Conservation (phyloP, 2,329 filamentous ascomycete genomes). For the Periglandula ipomoeae region DNA sequence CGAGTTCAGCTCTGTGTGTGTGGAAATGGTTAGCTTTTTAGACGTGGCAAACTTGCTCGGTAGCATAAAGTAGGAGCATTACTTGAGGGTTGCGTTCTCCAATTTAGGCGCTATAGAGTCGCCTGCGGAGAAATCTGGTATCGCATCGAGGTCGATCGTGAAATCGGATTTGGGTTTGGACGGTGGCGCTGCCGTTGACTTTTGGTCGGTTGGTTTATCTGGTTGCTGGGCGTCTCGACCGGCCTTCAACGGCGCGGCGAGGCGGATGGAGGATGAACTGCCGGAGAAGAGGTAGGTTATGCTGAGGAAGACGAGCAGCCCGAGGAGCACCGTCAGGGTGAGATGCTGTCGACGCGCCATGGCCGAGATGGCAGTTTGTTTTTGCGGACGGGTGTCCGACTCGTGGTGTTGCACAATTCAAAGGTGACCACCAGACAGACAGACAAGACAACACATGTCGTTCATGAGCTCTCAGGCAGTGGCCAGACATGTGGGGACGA, state of each 20-base stretch:
- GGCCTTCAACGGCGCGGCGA: conserved; percentile 10
- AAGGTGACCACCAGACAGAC: neutral
- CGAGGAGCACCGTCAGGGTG: conserved; percentile 43
- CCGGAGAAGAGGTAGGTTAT: conserved; percentile 52
- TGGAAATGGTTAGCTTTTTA: conserved; percentile 7
- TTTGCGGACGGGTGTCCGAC: neutral
- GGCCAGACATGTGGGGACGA: neutral
- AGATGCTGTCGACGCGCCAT: conserved; percentile 48
- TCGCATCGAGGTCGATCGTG: conserved; percentile 29
- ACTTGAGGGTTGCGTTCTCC: conserved; percentile 76
- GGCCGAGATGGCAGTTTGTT: neutral
- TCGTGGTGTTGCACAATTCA: neutral
- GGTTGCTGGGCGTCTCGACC: neutral
- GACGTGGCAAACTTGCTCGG: neutral
- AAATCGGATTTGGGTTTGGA: conserved; percentile 20
- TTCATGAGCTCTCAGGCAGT: neutral
- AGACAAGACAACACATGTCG: too few relatives aligned
- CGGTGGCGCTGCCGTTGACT: conserved; percentile 1
- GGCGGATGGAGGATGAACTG: conserved; percentile 6
- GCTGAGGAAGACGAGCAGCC: conserved; percentile 46
- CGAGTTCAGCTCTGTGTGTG: conserved; percentile 47
- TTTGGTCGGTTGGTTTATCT: neutral
- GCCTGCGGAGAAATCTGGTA: conserved; percentile 49
- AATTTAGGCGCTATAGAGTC: conserved; percentile 71
- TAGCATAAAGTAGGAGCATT: conserved; percentile 19